Percentiles rank a stretch among this genome's conserved stretches.
Conservation (phyloP, 163 green algal species). For the Chloroidium sp. region DNA sequence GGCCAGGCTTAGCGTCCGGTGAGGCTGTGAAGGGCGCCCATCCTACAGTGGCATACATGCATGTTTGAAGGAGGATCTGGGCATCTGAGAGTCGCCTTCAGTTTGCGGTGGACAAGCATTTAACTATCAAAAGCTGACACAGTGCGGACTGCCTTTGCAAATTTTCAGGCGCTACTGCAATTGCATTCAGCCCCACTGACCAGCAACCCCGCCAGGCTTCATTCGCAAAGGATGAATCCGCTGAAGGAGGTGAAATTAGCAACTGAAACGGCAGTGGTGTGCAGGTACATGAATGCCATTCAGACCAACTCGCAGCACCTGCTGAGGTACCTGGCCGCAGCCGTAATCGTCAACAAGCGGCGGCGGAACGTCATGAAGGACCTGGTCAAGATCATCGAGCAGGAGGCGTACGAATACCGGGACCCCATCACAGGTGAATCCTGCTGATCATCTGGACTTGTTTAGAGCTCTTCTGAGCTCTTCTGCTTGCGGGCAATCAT, state of each 20-base stretch:
- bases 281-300: conserved; percentile 87
- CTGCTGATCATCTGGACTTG: no score
- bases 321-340: conserved; percentile 85
- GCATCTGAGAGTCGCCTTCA: no score
- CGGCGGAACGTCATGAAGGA: conserved; percentile 79
- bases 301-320: conserved; percentile 91
- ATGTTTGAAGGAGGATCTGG: no score
- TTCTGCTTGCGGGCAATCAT: no score
- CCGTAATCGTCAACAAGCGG: conserved; percentile 84
- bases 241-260: not conserved
- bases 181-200: not conserved
- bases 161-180: not conserved
- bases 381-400: conserved; percentile 48
- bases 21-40: no score
- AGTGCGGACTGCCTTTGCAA: no score
- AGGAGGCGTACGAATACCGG: conserved; percentile 83
- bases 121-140: no score
- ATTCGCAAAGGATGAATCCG: not conserved
- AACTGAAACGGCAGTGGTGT: not conserved
- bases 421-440: conserved; percentile 75
- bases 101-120: no score
- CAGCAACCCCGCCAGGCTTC: not conserved
- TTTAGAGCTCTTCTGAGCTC: no score
- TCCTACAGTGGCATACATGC: no score
- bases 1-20: no score